phyloP scores from a whole-genome alignment of 441 rosid species.

The Dalechampia spathulata region DNA sequence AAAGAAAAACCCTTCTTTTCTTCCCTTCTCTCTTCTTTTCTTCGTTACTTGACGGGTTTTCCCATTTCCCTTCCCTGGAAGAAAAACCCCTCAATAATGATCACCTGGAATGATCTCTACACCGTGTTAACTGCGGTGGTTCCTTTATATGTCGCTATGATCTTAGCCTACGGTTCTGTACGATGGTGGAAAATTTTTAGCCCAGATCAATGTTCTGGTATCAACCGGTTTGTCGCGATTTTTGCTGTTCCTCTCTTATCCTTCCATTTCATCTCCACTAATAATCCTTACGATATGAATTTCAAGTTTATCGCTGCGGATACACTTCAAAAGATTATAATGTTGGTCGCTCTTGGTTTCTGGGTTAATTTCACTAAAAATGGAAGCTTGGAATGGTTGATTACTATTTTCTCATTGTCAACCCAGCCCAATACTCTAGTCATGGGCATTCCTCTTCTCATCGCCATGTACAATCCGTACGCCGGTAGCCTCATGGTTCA shows the following conservation, averaged over 20 bases:
- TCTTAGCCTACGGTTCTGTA: conserved; percentile 67
- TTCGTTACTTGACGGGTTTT: conserved; percentile 39
- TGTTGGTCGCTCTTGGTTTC: conserved; percentile 34
- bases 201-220: conserved; percentile 77
- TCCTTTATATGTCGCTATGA: conserved; percentile 77
- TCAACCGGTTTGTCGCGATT: conserved; percentile 73
- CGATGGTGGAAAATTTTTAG: conserved; percentile 80
- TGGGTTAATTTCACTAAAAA: conserved; percentile 41
- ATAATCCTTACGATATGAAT: conserved; percentile 58
- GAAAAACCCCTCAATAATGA: conserved; percentile 39
- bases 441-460: conserved; percentile 67
- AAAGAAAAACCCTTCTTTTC: no score
- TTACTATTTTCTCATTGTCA: conserved; percentile 60
- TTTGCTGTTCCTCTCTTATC: conserved; percentile 70
- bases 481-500: conserved; percentile 70
- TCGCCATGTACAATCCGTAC: conserved; percentile 51
- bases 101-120: conserved; percentile 47
- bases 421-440: conserved; percentile 70
- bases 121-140: conserved; percentile 62
- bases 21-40: not conserved
- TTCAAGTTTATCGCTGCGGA: conserved; percentile 67
- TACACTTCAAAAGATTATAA: conserved; percentile 53
- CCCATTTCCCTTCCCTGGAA: conserved; percentile 16
- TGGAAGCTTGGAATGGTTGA: conserved; percentile 63
- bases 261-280: conserved; percentile 58